These are phyloP conservation scores for Flagelloscypha sp. DNA, from an alignment of 768 basidiomycete genomes.

Conservation along the genomic window DNA sequence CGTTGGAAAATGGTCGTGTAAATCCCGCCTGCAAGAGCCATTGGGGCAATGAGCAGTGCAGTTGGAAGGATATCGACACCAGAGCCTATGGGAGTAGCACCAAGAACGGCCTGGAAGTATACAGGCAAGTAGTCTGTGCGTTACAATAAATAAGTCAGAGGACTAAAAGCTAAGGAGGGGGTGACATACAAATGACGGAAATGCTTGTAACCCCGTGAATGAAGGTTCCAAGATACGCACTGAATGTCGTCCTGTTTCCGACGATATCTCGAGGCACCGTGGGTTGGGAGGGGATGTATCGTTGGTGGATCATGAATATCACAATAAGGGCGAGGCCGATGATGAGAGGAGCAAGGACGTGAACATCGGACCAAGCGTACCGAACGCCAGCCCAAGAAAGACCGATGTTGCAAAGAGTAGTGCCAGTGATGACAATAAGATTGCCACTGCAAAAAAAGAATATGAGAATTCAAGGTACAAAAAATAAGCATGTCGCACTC, in stretches of 20 bases:
- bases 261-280: conserved; percentile 23
- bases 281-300: conserved; percentile 12
- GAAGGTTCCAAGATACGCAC: conserved; percentile 27
- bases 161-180: no score
- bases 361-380: conserved; percentile 29
- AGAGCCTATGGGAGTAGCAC: conserved; percentile 24
- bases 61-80: conserved; percentile 27
- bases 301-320: conserved; percentile 21
- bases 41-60: conserved; percentile 28
- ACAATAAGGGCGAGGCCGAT: conserved; percentile 26
- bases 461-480: background rate
- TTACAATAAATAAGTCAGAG: no score
- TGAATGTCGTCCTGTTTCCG: conserved; percentile 28
- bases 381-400: conserved; percentile 32
- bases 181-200: conserved; percentile 14
- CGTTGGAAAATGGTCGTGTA: conserved; percentile 23
- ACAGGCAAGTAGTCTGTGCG: conserved; percentile 26
- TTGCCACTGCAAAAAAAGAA: conserved; percentile 22
- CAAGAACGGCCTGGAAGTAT: conserved; percentile 29
- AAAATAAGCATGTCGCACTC: conserved; percentile 16
- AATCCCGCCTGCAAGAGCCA: conserved; percentile 29
- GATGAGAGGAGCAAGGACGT: conserved; percentile 33
- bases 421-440: conserved; percentile 21
- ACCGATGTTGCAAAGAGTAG: conserved; percentile 24
- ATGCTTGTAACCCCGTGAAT: conserved; percentile 19